phyloP scores from a whole-genome alignment of 805 yeast species.

The Komagataella kurtzmanii region DNA sequence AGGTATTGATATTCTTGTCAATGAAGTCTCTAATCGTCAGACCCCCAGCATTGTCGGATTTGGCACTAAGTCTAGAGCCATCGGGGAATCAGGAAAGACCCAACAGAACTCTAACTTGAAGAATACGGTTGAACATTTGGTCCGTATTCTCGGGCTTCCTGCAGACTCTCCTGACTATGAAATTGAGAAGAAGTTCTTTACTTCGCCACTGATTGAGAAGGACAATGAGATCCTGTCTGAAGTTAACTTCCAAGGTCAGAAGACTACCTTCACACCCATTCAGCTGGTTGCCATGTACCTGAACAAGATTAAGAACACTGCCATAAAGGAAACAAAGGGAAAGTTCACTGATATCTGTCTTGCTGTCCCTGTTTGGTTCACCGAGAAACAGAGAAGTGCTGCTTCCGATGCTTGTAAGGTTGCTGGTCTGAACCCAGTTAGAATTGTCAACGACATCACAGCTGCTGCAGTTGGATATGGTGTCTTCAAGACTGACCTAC shows the following conservation, averaged over 20 bases:
- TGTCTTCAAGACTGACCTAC: conserved; percentile 93
- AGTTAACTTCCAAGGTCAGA: conserved; percentile 74
- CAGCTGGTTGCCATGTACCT: conserved; percentile 94
- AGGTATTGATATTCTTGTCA: conserved; percentile 96
- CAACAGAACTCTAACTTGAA: conserved; percentile 94
- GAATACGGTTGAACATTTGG: conserved; percentile 90
- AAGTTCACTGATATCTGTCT: conserved; percentile 79
- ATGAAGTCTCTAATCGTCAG: conserved; percentile 95
- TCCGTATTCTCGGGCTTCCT: conserved; percentile 80
- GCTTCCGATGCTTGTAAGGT: conserved; percentile 88
- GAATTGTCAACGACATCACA: conserved; percentile 93
- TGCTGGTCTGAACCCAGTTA: conserved; percentile 96
- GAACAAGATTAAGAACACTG: conserved; percentile 74
- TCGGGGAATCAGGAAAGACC: conserved; percentile 93
- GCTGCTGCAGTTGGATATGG: conserved; percentile 99
- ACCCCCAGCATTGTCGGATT: conserved; percentile 88
- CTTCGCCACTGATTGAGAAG: conserved; percentile 55
- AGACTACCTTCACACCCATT: conserved; percentile 67
- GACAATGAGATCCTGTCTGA: conserved; percentile 74
- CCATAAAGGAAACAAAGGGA: conserved; percentile 71
- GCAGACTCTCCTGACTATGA: conserved; percentile 65
- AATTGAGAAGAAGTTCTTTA: conserved; percentile 60
- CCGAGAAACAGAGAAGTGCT: conserved; percentile 94
- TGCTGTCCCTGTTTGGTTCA: conserved; percentile 95
- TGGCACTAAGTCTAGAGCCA: conserved; percentile 75